Evolutionary conservation across 164 flowering plant species (phyloP).

Genomic region (Aristolochia fimbriata): DNA sequence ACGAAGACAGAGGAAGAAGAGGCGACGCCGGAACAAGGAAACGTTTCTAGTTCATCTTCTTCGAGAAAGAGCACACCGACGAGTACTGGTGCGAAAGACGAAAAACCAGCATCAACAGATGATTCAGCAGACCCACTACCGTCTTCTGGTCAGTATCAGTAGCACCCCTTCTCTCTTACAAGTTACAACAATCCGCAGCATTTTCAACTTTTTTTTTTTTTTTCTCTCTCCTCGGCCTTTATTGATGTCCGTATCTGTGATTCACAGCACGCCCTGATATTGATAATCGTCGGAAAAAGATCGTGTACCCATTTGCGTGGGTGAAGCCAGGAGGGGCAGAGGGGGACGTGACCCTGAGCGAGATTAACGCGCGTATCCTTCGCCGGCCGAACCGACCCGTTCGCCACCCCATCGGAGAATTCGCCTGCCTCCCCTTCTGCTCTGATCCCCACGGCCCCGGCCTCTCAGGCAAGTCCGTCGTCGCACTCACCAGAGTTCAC

Average conservation of each 20-base stretch:
- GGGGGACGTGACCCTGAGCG: conserved; percentile 29
- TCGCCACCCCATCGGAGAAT: conserved; percentile 30
- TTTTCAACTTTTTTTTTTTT: neutral
- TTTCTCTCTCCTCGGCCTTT: neutral
- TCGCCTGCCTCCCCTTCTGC: conserved; percentile 12
- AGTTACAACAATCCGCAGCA: no score
- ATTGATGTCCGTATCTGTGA: neutral
- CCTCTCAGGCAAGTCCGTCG: conserved; percentile 30
- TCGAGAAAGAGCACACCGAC: conserved; percentile 4
- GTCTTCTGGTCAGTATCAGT: neutral
- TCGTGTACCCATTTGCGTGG: conserved; percentile 28
- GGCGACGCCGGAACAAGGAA: neutral
- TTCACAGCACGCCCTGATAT: neutral
- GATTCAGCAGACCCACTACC: neutral
- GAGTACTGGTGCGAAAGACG: neutral
- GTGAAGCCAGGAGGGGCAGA: conserved; percentile 32
- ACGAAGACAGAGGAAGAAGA: neutral
- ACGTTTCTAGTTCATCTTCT: conserved; percentile 4
- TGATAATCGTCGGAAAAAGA: conserved; percentile 5
- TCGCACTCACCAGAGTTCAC: conserved; percentile 28
- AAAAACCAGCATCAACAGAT: neutral
- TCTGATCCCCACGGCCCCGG: conserved; percentile 14
- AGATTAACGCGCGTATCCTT: conserved; percentile 28
- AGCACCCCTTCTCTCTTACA: neutral
- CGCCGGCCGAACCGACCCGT: conserved; percentile 27